Evolutionary conservation across 192 early-diverging fungal species (phyloP).

Genomic region (Dissophora ornata): DNA sequence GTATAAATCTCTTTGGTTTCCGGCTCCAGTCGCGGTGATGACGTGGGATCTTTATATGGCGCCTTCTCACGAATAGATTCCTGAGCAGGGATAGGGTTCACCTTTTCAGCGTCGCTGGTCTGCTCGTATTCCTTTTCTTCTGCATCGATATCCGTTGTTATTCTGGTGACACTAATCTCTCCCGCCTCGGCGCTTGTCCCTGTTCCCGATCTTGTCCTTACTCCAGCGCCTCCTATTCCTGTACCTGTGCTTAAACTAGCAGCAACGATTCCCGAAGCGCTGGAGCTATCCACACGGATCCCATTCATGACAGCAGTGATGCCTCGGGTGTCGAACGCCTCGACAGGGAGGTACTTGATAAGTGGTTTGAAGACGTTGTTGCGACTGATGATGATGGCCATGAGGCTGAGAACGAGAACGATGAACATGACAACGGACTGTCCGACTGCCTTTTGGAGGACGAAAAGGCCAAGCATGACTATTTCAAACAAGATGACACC

Average conservation of each 20-base stretch:
- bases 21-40: slow-evolving; percentile 1
- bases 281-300: not conserved
- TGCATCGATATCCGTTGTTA: not conserved
- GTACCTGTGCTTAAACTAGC: not conserved
- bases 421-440: slow-evolving; percentile 61
- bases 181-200: too few species aligned
- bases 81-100: slow-evolving; percentile 24
- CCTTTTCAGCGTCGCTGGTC: not conserved
- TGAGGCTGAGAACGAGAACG: slow-evolving; percentile 30
- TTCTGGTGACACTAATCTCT: not conserved
- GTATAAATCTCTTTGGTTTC: slow-evolving; percentile 4
- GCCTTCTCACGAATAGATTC: slow-evolving; percentile 25
- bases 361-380: slow-evolving; percentile 53
- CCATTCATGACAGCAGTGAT: not conserved
- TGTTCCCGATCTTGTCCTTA: too few species aligned
- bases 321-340: slow-evolving; percentile 16
- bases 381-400: slow-evolving; percentile 47
- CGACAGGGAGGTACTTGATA: slow-evolving; percentile 57
- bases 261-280: not conserved
- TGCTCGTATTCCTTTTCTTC: not conserved
- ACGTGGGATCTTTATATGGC: slow-evolving; percentile 29
- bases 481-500: slow-evolving; percentile 77
- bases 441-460: slow-evolving; percentile 59
- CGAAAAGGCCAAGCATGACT: slow-evolving; percentile 76
- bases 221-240: too few species aligned